A percentile compares a stretch with the other conserved stretches of the same genome.
These are phyloP conservation scores for Boletus smithii DNA, from an alignment of 1,284 basidiomycete genomes.

Conservation along the genomic window DNA sequence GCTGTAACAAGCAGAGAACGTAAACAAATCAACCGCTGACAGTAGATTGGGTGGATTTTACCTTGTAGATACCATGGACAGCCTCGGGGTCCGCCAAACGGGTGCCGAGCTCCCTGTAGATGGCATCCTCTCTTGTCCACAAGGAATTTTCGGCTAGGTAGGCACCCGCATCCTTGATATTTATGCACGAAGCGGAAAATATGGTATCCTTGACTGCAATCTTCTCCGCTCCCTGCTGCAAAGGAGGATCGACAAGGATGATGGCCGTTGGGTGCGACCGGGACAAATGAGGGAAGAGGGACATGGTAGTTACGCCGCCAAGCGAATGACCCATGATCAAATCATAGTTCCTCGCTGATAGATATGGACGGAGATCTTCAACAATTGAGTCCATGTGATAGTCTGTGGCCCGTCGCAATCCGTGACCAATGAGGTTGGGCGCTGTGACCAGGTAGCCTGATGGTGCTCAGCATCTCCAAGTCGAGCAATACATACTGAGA, in stretches of 20 bases:
- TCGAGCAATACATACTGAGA: background rate
- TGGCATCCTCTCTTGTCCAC: conserved; percentile 14
- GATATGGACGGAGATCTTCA: conserved; percentile 18
- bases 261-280: conserved; percentile 9
- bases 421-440: conserved; percentile 23
- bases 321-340: conserved; percentile 21
- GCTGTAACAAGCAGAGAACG: conserved; percentile 5
- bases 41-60: background rate
- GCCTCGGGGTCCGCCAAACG: conserved; percentile 12
- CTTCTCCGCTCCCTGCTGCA: conserved; percentile 11
- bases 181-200: conserved; percentile 10
- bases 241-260: conserved; percentile 17
- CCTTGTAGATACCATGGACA: conserved; percentile 14
- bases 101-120: conserved; percentile 18
- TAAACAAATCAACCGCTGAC: background rate
- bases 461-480: conserved; percentile 1
- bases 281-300: conserved; percentile 16
- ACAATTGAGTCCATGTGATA: conserved; percentile 11
- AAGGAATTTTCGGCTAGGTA: conserved; percentile 17
- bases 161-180: conserved; percentile 3
- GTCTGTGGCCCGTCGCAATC: conserved; percentile 11
- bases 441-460: conserved; percentile 21
- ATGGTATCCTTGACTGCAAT: conserved; percentile 7
- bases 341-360: conserved; percentile 13
- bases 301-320: conserved; percentile 14